Evolutionary conservation across 768 basidiomycete genomes (phyloP).

Genomic region (Mycena leptocephala): DNA sequence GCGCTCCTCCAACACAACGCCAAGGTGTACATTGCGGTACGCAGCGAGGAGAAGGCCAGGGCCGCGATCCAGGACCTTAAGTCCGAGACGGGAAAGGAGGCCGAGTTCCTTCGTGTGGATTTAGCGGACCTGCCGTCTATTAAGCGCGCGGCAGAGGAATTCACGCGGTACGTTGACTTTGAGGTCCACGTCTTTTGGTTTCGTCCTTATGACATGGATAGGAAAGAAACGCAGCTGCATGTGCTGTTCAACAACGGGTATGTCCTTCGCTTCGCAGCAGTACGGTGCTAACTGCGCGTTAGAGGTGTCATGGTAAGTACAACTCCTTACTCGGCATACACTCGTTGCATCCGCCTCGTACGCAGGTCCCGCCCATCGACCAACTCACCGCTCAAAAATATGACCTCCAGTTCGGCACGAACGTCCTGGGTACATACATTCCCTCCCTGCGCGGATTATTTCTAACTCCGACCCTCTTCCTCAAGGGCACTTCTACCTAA

Average conservation of each 20-base stretch:
- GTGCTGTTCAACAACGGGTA: not conserved
- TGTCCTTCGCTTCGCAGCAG: not conserved
- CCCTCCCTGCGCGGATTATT: not conserved
- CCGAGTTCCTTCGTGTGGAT: not conserved
- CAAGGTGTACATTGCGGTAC: not conserved
- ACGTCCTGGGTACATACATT: conserved; percentile 6
- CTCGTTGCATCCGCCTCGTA: not conserved
- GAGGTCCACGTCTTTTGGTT: not conserved
- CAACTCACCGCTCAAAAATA: not conserved
- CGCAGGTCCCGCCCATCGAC: not conserved
- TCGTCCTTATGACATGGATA: not conserved
- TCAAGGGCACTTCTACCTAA: conserved; percentile 6
- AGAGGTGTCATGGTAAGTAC: not conserved
- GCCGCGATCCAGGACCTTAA: not conserved
- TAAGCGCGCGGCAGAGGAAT: not conserved
- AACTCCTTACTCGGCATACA: not conserved
- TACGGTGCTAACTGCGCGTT: not conserved
- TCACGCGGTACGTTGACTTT: not conserved
- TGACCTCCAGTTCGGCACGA: conserved; percentile 7
- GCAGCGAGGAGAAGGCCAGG: not conserved
- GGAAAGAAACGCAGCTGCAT: not conserved
- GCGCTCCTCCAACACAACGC: conserved; percentile 72
- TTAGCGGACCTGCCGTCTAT: not conserved
- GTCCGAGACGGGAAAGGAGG: not conserved
- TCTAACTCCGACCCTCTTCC: not conserved